Evolutionary conservation across 257 asterid species (phyloP).

Genomic region (Jaltomata sinuosa): DNA sequence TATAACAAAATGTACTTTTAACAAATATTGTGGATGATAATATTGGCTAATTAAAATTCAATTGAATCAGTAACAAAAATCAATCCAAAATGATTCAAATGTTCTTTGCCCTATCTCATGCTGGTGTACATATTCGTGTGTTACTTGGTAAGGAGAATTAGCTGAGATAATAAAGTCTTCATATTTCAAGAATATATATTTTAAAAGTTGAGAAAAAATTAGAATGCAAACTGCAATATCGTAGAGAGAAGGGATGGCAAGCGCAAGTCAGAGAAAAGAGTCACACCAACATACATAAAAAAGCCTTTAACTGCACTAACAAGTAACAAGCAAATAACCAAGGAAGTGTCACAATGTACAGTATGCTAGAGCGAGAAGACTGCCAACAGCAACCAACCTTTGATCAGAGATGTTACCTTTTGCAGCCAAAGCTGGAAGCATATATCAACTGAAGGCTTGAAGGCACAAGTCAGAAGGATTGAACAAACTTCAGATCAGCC

Average conservation of each 20-base stretch:
- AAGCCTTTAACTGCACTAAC: not conserved
- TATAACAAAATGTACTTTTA: not conserved
- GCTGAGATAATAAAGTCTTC: not conserved
- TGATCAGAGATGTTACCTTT: not conserved
- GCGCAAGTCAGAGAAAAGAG: not conserved
- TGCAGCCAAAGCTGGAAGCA: not conserved
- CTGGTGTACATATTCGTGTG: not conserved
- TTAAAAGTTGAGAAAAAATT: not conserved
- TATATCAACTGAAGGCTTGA: not conserved
- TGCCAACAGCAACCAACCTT: not conserved
- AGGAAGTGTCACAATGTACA: not conserved
- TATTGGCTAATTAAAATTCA: not conserved
- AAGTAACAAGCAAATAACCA: not conserved
- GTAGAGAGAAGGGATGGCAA: not conserved
- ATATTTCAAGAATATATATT: not conserved
- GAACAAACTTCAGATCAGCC: not conserved
- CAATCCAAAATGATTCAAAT: not conserved
- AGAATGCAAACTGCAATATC: not conserved
- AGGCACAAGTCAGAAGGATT: not conserved
- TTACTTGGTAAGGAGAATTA: not conserved
- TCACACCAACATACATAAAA: not conserved
- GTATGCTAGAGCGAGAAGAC: not conserved
- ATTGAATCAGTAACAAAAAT: not conserved
- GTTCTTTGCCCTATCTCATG: not conserved
- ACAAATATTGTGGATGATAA: not conserved